Base-by-base conservation (phyloP, 106 monocot genomes). In the Posidonia australis region DNA sequence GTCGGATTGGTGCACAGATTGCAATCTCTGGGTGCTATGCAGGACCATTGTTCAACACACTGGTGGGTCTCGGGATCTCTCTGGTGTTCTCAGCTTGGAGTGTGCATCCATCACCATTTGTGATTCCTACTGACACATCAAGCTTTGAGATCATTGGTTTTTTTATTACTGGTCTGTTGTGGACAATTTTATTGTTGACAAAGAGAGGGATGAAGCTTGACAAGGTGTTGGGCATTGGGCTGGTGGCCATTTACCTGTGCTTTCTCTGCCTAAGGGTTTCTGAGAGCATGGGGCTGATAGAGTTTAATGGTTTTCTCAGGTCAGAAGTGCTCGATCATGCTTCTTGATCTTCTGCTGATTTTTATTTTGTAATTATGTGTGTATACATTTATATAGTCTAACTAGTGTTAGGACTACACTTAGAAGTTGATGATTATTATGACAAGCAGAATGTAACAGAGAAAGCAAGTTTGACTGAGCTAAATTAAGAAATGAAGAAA, bases 21-120 rank as follows among this genome's bases (percentile, higher is more conserved):
- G 80, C 81, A 19, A 66, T 77, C 46, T 81, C 81, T 1, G 77
- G 77, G 7, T 78, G 74, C 71, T 78, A 71, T 29, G 74, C 78
- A 3, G 82, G 77, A 1, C 77, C 82, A 10, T 66, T 74, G 32
- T 78, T 82, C 51, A 82, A 82, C 60, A 67, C 74, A 0, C 55
- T 82, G 22, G 77, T 78, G 1, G 82, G 82, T 25, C 53, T 82
- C n/a, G 82, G 82, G 1, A 16, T 67, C 9, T 82, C 75, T 4
- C 70, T 82, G 0, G 67, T 75, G 63, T 71, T 52, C 10, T 77
- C 82, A 4, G 70, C 82, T 1, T 82, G 82, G 82, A 44, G 46
- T 10, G 66, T 46, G 1, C 66, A 75, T 20, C 82, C 82, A 0
- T 62, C 49, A 10, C 70, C 77, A 6, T 78, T 71, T 21, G 66